phyloP scores from a whole-genome alignment of 164 flowering plant species.

The Stephania japonica region DNA sequence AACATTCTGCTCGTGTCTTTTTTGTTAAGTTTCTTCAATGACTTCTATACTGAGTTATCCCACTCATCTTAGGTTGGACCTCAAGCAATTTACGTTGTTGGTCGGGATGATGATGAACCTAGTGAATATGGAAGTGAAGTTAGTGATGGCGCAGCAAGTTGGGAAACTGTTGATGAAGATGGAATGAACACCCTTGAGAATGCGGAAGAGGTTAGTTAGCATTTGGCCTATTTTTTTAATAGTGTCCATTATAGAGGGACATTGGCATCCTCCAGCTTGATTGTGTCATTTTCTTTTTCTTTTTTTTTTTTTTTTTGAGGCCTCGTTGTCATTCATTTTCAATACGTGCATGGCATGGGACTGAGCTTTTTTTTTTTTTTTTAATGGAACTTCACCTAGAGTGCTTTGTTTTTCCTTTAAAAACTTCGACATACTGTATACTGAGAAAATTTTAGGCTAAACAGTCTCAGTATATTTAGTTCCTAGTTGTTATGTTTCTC shows the following conservation, averaged over 20 bases:
- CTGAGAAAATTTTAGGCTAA: background rate
- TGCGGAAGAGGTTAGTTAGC: slow-evolving; percentile 55
- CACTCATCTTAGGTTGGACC: slow-evolving; percentile 81
- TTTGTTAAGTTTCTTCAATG: background rate
- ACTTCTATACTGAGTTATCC: background rate
- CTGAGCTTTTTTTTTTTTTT: background rate
- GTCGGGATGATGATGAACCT: slow-evolving; percentile 87
- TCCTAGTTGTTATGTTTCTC: background rate
- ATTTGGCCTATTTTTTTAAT: slow-evolving; percentile 3
- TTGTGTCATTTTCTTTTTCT: too few relatives aligned
- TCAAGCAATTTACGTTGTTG: slow-evolving; percentile 97
- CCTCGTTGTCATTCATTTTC: background rate
- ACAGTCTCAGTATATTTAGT: background rate
- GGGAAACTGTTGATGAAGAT: slow-evolving; percentile 94
- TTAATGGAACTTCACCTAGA: background rate
- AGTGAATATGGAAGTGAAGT: slow-evolving; percentile 65
- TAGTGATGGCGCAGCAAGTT: slow-evolving; percentile 86
- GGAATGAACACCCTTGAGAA: slow-evolving; percentile 51
- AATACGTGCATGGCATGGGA: background rate
- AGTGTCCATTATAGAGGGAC: background rate
- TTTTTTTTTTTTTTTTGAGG: too few relatives aligned
- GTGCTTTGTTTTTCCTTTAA: background rate
- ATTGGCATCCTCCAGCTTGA: background rate
- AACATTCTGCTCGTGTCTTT: too few relatives aligned
- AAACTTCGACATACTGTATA: background rate